Conservation (phyloP, 2,329 filamentous ascomycete species). For the Aureobasidium sp. region DNA sequence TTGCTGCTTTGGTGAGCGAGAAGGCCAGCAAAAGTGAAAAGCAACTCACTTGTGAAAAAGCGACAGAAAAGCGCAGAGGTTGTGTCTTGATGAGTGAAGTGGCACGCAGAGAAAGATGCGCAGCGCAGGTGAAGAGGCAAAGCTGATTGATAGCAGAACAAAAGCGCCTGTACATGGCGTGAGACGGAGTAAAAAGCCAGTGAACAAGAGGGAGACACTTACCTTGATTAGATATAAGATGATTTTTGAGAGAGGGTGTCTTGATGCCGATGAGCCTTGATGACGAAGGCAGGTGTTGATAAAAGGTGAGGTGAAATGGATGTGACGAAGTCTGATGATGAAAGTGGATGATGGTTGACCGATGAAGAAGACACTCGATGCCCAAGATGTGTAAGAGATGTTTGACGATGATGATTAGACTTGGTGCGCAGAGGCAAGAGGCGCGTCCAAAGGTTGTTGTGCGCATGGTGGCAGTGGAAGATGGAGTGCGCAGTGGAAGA, state of each 20-base stretch:
- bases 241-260: neutral
- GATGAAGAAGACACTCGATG: slow-evolving; percentile 10
- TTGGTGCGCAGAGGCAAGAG: neutral
- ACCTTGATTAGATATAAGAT: neutral
- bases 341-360: slow-evolving; percentile 1
- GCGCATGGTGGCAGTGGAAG: neutral
- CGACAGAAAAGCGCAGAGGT: neutral
- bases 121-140: neutral
- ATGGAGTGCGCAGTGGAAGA: too few species aligned
- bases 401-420: neutral
- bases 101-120: neutral
- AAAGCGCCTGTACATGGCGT: neutral
- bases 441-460: neutral
- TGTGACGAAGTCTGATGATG: neutral
- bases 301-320: too few species aligned
- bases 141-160: neutral
- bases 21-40: too few species aligned
- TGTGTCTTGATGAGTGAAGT: neutral
- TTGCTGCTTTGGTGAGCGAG: neutral
- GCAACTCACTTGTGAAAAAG: neutral
- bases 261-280: neutral
- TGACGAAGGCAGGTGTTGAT: neutral
- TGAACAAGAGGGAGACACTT: neutral
- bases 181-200: neutral
- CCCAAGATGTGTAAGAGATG: neutral